Evolutionary conservation across 2,329 filamentous ascomycete species (phyloP).

Genomic region (Aspergillus bombycis): DNA sequence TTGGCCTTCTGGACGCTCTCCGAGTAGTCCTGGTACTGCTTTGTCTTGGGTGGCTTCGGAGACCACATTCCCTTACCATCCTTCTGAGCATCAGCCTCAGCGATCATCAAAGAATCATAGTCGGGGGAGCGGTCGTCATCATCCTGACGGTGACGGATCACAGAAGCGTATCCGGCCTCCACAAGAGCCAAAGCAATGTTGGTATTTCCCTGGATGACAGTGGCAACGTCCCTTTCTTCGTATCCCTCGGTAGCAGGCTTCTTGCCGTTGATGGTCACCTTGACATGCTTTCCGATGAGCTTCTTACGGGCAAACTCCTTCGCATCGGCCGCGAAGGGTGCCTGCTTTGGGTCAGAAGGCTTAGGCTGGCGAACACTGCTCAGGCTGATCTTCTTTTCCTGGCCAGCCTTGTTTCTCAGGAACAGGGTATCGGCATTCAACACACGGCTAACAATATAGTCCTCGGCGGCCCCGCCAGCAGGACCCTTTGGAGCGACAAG

Average conservation of each 20-base stretch:
- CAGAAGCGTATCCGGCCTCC: constrained; percentile 90
- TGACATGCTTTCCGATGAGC: constrained; percentile 93
- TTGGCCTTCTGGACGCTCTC: constrained; percentile 94
- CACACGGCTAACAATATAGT: constrained; percentile 83
- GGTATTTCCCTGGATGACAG: constrained; percentile 78
- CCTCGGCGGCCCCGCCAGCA: constrained; percentile 64
- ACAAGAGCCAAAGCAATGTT: constrained; percentile 84
- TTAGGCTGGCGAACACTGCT: constrained; percentile 96
- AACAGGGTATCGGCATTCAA: constrained; percentile 88
- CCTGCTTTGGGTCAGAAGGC: constrained; percentile 79
- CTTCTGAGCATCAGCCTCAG: constrained; percentile 68
- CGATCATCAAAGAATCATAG: constrained; percentile 68
- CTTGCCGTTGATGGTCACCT: constrained; percentile 84
- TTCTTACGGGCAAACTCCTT: constrained; percentile 96
- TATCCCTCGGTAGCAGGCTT: constrained; percentile 88
- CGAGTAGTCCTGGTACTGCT: constrained; percentile 85
- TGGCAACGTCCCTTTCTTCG: constrained; percentile 92
- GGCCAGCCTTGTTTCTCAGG: constrained; percentile 79
- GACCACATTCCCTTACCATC: constrained; percentile 96
- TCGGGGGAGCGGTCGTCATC: constrained; percentile 92
- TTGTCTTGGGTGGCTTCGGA: constrained; percentile 79
- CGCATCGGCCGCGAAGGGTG: constrained; percentile 86
- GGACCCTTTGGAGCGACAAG: constrained; percentile 69
- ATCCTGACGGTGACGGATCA: constrained; percentile 92
- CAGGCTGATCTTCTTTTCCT: constrained; percentile 86